Base-by-base conservation (phyloP, 345 rosid species). In the Eucalyptus sp. region DNA sequence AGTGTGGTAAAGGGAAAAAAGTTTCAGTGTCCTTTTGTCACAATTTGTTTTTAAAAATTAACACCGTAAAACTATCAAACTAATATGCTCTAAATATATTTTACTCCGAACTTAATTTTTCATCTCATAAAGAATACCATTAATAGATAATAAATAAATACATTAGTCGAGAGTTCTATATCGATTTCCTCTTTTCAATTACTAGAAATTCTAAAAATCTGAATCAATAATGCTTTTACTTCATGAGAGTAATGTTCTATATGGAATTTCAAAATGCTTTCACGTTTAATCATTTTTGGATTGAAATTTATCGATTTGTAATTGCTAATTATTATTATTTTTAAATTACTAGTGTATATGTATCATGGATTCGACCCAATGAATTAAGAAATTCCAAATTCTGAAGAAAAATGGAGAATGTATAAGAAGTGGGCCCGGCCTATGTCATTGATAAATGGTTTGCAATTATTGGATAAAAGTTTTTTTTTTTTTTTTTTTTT, bases 201-300 rank as follows among this genome's bases (percentile, higher is more conserved):
- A n/a, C 0, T 7, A 64, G 6, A n/a, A n/a, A n/a, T 3, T 4
- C 5, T 0, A 7, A 66, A 8, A n/a, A 9, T n/a, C 0, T 1
- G 22, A 16, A 31, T 66, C 10, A 33, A 66, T 3, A 4, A 66
- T n/a, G 2, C 11, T 31, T 64, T 64, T n/a, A 15, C 76, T n/a
- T 5, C 2, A 4, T n/a, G 68, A 64, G 3, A 27, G 16, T 6
- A 62, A 33, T 33, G 37, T 33, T 33, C 37, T 33, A 33, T 33
- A 27, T 12, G 1, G 16, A 29, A 62, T 29, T 29, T 29, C 16
- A 1, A 0, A 60, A 60, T 27, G 8, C 0, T 0, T 27, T 27
- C 27, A 27, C 0, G 0, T 12, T 27, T 3, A 62, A 12, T 62
- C 15, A 13, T 62, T 27, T 62, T 27, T 62, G 16, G 33, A 62